Percentiles rank a stretch among this genome's conserved stretches.
Evolutionary conservation across 225 moss, liverwort and hornwort genomes (phyloP).

Genomic region (Pseudoscleropodium purum): DNA sequence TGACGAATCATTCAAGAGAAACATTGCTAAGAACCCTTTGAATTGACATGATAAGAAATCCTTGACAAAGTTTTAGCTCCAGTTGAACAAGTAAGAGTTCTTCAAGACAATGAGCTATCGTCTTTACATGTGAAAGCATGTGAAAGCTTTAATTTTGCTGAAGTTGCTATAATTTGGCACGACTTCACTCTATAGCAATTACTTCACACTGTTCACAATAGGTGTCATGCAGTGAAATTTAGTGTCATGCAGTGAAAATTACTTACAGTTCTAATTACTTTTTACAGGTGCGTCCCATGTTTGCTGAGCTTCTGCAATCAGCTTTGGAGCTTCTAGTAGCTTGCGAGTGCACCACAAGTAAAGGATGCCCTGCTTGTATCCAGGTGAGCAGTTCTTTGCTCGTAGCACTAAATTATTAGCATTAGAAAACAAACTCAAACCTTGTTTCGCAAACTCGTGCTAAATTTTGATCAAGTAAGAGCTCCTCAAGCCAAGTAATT

Average conservation of each 20-base stretch:
- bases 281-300: slow-evolving; percentile 82
- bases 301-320: slow-evolving; percentile 81
- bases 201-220: not conserved
- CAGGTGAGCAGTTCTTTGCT: slow-evolving; percentile 11
- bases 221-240: not conserved
- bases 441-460: not conserved
- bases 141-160: not conserved
- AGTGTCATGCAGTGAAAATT: not conserved
- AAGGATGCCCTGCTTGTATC: slow-evolving; percentile 82
- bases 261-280: not conserved
- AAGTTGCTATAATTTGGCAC: not conserved
- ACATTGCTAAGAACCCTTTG: not conserved
- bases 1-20: not conserved
- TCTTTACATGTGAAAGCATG: not conserved
- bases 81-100: not conserved
- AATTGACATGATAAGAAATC: not conserved
- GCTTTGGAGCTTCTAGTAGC: slow-evolving; percentile 62
- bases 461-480: not conserved
- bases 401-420: not conserved
- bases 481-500: not conserved
- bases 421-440: not conserved
- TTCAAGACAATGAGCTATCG: not conserved
- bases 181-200: not conserved
- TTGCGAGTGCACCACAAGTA: slow-evolving; percentile 61
- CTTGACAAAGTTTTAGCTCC: not conserved